Evolutionary conservation across 2,329 filamentous ascomycete species (phyloP), one percentile per base, ranked within the genome.

Genomic region (Trichoderma pleuroti): DNA sequence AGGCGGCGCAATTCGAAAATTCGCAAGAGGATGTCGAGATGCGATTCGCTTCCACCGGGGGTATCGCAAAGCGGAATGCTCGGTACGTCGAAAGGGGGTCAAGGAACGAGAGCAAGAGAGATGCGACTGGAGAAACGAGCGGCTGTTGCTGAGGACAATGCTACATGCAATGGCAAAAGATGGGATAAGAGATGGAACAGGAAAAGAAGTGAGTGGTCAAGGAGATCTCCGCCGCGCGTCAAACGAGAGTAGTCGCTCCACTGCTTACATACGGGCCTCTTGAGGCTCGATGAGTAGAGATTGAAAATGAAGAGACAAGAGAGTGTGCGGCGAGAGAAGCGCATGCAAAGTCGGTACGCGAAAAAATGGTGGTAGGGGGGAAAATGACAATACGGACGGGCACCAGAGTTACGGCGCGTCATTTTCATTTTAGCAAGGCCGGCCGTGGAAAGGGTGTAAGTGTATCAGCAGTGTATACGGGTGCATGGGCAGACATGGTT

Each of bases 371-470:
- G 66, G 57, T 46, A 62, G 59, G 56, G 66, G 30, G 49, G 39
- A 54, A 61, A 69, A 39, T 28, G 42, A 36, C 57, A 69, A 56
- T 54, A 62, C 66, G 56, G 66, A 62, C 61, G 66, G 42, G 26
- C 56, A 69, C 26, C 54, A 59, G 56, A 54, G 49, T 62, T 52
- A 54, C 36, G 66, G 66, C 66, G 66, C 66, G 66, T 62, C 59
- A 69, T 68, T 68, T 68, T 69, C 56, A 69, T 69, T 69, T 69
- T 54, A 62, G 56, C 66, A 36, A 62, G 66, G 64, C 12, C 30
- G 49, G 34, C 64, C 36, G 36, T 49, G 64, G 18, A 68, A 69
- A 69, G 66, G 66, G 66, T 69, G 66, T 62, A 60, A 62, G 56
- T 69, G 56, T 69, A 69, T 56, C 57, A 59, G 65, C 16, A 39